Evolutionary conservation across 164 flowering plant genomes (phyloP).

Genomic region (Magnolia sinica): DNA sequence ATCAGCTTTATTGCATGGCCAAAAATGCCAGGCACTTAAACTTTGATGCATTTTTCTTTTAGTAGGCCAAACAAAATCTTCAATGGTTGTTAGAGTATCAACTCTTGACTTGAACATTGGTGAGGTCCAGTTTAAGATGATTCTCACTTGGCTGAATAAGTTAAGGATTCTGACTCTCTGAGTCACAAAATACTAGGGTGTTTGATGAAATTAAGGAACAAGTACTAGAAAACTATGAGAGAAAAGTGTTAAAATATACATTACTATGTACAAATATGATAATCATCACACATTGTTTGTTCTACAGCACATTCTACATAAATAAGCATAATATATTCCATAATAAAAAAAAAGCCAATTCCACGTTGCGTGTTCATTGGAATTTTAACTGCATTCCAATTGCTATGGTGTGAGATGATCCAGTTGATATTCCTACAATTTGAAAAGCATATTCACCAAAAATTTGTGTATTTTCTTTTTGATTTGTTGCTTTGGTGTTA

Average conservation of each 20-base stretch:
- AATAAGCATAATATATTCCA: background rate
- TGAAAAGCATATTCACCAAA: background rate
- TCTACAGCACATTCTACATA: background rate
- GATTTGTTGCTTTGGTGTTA: background rate
- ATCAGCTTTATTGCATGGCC: background rate
- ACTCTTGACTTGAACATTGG: background rate
- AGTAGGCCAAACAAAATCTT: background rate
- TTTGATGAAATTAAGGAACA: too few relatives aligned
- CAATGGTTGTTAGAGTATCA: background rate
- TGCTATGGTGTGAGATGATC: background rate
- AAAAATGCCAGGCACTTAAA: background rate
- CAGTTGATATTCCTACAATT: background rate
- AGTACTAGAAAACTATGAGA: background rate
- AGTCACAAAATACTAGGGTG: too few relatives aligned
- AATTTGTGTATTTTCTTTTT: background rate
- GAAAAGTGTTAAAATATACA: background rate
- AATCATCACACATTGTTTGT: background rate
- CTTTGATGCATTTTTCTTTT: background rate
- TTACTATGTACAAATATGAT: background rate
- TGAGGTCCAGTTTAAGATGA: background rate
- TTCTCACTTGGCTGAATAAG: too few relatives aligned
- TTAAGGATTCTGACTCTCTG: too few relatives aligned
- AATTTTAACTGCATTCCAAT: background rate
- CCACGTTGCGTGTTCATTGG: background rate
- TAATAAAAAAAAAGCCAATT: background rate